Evolutionary conservation across 768 basidiomycete species (phyloP).

Genomic region (Symmetrospora coprosmae): DNA sequence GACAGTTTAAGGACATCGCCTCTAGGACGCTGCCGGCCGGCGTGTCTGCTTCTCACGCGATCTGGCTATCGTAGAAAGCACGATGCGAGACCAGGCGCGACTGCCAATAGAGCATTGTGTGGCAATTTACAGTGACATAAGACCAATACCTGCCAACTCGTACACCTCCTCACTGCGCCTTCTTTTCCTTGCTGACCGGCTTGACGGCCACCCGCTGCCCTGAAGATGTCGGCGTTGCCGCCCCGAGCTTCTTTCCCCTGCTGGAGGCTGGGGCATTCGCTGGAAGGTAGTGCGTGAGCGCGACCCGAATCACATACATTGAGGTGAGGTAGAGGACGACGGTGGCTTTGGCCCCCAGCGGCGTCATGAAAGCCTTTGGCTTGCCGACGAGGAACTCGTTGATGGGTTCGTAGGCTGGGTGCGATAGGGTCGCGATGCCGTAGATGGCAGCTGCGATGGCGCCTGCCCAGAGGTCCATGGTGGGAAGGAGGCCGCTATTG

Average conservation of each 20-base stretch:
- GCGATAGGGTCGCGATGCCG: constrained; percentile 19
- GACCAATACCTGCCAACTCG: too few species aligned
- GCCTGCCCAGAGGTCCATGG: constrained; percentile 24
- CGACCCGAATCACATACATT: constrained; percentile 16
- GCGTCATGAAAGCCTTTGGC: constrained; percentile 20
- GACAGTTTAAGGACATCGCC: constrained; percentile 12
- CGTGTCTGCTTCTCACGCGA: constrained; percentile 14
- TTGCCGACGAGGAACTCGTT: constrained; percentile 6
- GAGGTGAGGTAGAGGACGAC: constrained; percentile 19
- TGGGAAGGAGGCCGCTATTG: constrained; percentile 8
- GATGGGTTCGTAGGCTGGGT: constrained; percentile 18
- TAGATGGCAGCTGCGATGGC: constrained; percentile 16
- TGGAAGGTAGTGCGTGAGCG: constrained; percentile 4
- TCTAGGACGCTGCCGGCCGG: background rate
- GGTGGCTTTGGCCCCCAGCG: constrained; percentile 11
- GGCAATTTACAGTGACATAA: too few species aligned
- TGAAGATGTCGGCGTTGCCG: background rate
- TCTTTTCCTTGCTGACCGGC: constrained; percentile 13
- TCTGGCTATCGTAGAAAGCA: constrained; percentile 15
- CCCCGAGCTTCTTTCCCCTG: background rate
- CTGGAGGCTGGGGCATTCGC: background rate
- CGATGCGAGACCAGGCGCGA: too few species aligned
- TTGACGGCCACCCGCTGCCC: background rate
- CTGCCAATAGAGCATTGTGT: too few species aligned
- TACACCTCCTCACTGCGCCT: constrained; percentile 12